Evolutionary conservation across 108 stramenopile species (phyloP).

Genomic region (Nitzschia sp.): DNA sequence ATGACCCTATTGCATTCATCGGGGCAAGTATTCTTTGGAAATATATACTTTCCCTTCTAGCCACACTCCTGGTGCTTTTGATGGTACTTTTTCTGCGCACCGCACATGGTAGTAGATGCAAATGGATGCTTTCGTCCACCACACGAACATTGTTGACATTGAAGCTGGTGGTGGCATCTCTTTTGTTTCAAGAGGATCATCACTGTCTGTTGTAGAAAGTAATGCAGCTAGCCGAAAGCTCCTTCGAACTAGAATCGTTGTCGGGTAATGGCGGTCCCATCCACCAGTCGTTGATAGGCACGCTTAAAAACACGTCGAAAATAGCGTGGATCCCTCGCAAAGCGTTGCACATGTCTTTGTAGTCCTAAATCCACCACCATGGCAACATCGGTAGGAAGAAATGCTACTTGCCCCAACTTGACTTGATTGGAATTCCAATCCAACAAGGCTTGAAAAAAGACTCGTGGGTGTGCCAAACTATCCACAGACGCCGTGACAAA

Average conservation of each 20-base stretch:
- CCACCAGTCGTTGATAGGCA: conserved; percentile 55
- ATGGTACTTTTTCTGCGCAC: too few relatives aligned
- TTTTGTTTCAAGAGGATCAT: too few relatives aligned
- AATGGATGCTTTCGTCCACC: too few relatives aligned
- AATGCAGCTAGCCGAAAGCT: too few relatives aligned
- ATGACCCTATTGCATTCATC: too few relatives aligned
- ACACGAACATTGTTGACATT: too few relatives aligned
- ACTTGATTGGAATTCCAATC: conserved; percentile 53
- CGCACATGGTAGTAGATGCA: too few relatives aligned
- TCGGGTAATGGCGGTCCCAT: conserved; percentile 31
- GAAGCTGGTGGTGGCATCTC: too few relatives aligned
- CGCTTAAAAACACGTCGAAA: conserved; percentile 39
- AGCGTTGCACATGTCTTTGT: conserved; percentile 37
- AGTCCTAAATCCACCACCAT: conserved; percentile 62
- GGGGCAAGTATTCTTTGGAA: too few relatives aligned
- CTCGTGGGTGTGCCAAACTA: conserved; percentile 39
- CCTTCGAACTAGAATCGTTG: conserved; percentile 6
- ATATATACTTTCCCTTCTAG: too few relatives aligned
- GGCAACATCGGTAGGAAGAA: conserved; percentile 70
- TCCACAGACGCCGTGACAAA: conserved; percentile 53
- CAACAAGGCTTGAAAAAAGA: conserved; percentile 49
- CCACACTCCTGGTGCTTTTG: too few relatives aligned
- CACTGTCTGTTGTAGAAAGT: too few relatives aligned
- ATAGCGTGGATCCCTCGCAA: conserved; percentile 42
- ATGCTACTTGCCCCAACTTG: conserved; percentile 53